Conservation (phyloP, 108 stramenopile genomes). For the Skeletonema grethae region DNA sequence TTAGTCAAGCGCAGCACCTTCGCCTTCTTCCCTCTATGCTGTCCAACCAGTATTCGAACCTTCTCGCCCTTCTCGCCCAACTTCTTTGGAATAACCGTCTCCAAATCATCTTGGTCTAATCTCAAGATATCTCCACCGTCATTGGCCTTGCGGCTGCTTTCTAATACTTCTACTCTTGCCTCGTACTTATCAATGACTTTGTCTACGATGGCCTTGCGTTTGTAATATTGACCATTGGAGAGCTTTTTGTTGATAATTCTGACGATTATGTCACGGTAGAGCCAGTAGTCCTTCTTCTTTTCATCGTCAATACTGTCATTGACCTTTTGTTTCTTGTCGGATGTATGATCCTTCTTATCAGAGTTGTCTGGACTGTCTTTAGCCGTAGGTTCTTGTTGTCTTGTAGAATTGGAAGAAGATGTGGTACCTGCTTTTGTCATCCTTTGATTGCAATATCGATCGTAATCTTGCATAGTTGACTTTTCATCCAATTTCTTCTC, state of each 20-base stretch:
- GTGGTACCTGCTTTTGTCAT: neutral
- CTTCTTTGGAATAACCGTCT: conserved; percentile 84
- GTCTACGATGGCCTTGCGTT: conserved; percentile 80
- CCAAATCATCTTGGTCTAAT: conserved; percentile 87
- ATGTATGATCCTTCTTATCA: conserved; percentile 8
- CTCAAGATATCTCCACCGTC: conserved; percentile 64
- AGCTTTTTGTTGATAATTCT: conserved; percentile 82
- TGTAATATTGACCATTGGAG: conserved; percentile 76
- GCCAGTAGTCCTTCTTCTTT: conserved; percentile 66
- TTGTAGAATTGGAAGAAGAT: conserved; percentile 1
- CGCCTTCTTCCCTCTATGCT: conserved; percentile 67
- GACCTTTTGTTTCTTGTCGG: conserved; percentile 10
- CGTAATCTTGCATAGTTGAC: neutral
- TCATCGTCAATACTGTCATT: conserved; percentile 10
- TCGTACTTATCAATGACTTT: conserved; percentile 65
- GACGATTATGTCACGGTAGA: conserved; percentile 76
- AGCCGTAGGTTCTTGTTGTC: neutral
- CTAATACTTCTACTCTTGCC: conserved; percentile 74
- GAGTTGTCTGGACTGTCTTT: neutral
- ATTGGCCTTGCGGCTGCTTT: conserved; percentile 32
- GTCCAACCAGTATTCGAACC: conserved; percentile 79
- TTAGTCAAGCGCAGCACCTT: conserved; percentile 58
- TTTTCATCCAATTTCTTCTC: neutral
- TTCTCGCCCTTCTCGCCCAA: conserved; percentile 60
- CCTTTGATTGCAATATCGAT: neutral